These are phyloP conservation scores for Penicillium griseofulvum DNA, from an alignment of 2,329 filamentous ascomycete genomes.

Conservation along the genomic window DNA sequence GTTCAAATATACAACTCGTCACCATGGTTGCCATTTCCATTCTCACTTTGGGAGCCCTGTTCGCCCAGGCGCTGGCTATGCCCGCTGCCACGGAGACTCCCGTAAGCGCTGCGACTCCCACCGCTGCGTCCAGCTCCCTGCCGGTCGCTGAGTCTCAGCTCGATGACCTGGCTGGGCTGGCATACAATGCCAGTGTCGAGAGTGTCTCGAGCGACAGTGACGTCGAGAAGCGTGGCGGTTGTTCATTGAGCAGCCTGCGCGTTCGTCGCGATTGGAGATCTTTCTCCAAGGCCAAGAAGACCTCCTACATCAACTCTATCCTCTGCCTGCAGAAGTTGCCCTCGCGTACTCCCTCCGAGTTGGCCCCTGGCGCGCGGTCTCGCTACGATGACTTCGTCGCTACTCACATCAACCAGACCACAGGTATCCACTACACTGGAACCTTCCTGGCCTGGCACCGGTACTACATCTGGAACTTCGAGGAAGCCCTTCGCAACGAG, in stretches of 20 bases:
- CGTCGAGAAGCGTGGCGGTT: constrained; percentile 8
- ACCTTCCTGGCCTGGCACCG: constrained; percentile 39
- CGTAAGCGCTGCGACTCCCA: neutral
- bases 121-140: constrained; percentile 2
- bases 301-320: constrained; percentile 47
- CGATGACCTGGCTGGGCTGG: constrained; percentile 12
- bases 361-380: constrained; percentile 45
- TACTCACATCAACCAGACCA: constrained; percentile 50
- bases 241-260: constrained; percentile 17
- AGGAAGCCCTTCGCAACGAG: constrained; percentile 32
- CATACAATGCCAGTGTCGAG: constrained; percentile 11
- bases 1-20: neutral
- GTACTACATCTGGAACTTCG: constrained; percentile 32
- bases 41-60: constrained; percentile 14
- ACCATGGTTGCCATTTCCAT: constrained; percentile 17
- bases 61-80: constrained; percentile 13
- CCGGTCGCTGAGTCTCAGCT: constrained; percentile 16
- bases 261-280: constrained; percentile 31
- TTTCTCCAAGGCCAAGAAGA: constrained; percentile 34
- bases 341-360: constrained; percentile 31
- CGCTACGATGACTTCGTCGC: constrained; percentile 54
- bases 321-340: constrained; percentile 46
- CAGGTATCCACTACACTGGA: constrained; percentile 42
- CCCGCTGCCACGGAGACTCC: constrained; percentile 4
- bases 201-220: constrained; percentile 1